A percentile compares a stretch with the other conserved stretches of the same genome.
phyloP scores from a whole-genome alignment of 208 protist genomes.

The Acanthamoeba royreba region DNA sequence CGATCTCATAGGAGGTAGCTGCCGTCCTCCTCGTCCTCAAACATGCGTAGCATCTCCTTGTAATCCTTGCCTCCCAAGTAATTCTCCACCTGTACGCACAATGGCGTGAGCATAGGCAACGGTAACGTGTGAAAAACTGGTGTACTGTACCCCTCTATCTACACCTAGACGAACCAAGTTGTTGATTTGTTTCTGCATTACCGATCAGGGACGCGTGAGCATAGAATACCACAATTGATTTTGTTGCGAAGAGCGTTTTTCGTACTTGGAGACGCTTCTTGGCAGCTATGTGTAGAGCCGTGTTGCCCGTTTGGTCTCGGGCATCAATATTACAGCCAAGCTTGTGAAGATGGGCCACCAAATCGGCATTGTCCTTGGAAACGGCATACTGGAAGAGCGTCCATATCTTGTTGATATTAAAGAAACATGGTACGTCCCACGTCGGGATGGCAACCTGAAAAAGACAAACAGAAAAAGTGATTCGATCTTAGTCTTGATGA shows the following conservation, averaged over 20 bases:
- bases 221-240: neutral
- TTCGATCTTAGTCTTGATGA: neutral
- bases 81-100: neutral
- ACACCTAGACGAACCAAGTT: constrained; percentile 4
- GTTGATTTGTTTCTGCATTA: constrained; percentile 28
- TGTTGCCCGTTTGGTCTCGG: constrained; percentile 32
- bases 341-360: neutral
- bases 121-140: neutral
- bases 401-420: constrained; percentile 33
- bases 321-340: constrained; percentile 1
- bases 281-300: constrained; percentile 27
- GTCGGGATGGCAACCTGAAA: neutral
- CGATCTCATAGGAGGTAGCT: constrained; percentile 19
- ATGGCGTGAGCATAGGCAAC: neutral
- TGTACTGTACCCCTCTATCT: neutral
- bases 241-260: neutral
- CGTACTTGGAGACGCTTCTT: neutral
- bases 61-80: constrained; percentile 44
- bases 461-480: neutral
- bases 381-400: constrained; percentile 41
- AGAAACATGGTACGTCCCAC: constrained; percentile 39
- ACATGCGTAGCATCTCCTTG: constrained; percentile 37
- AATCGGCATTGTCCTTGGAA: constrained; percentile 20
- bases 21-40: constrained; percentile 20
- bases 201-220: neutral